Evolutionary conservation across 306 rosid genomes (phyloP).

Genomic region (Vigna reflexopilosa): DNA sequence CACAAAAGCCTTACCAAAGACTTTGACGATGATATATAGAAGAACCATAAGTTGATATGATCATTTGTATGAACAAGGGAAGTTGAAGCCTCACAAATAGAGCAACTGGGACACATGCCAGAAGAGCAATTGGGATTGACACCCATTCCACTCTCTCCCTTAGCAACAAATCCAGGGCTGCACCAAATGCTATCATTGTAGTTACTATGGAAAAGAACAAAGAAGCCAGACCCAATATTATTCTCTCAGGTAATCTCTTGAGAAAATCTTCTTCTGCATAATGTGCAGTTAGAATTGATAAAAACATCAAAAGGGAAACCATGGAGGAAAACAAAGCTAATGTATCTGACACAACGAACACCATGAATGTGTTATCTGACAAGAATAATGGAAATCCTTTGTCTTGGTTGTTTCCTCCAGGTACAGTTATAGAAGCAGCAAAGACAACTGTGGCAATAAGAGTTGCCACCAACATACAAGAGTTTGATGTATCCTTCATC

Average conservation of each 20-base stretch:
- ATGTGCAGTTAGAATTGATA: constrained; percentile 53
- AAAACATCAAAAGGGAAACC: constrained; percentile 59
- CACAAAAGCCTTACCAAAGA: constrained; percentile 42
- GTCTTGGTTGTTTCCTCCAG: constrained; percentile 57
- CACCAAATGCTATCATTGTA: constrained; percentile 58
- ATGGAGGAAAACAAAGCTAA: constrained; percentile 61
- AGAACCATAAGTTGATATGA: constrained; percentile 53
- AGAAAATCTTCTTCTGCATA: constrained; percentile 63
- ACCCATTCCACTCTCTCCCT: constrained; percentile 52
- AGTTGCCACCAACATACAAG: constrained; percentile 62
- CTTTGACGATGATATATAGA: constrained; percentile 1
- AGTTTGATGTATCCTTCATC: constrained; percentile 67
- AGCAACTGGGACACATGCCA: constrained; percentile 50
- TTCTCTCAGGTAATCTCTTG: constrained; percentile 46
- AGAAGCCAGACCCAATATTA: constrained; percentile 56
- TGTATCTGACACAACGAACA: constrained; percentile 58
- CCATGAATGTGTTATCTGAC: constrained; percentile 37
- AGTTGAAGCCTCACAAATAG: constrained; percentile 52
- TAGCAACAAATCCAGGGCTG: constrained; percentile 46
- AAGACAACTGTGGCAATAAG: constrained; percentile 62
- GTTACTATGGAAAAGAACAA: constrained; percentile 55
- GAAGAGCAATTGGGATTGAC: constrained; percentile 43
- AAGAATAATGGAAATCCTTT: constrained; percentile 56
- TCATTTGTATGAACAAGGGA: constrained; percentile 50
- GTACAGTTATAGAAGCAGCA: constrained; percentile 59